Percentiles rank a stretch among this genome's conserved stretches.
These are phyloP conservation scores for Gynochthodes officinalis DNA, from an alignment of 257 asterid species.

Conservation along the genomic window DNA sequence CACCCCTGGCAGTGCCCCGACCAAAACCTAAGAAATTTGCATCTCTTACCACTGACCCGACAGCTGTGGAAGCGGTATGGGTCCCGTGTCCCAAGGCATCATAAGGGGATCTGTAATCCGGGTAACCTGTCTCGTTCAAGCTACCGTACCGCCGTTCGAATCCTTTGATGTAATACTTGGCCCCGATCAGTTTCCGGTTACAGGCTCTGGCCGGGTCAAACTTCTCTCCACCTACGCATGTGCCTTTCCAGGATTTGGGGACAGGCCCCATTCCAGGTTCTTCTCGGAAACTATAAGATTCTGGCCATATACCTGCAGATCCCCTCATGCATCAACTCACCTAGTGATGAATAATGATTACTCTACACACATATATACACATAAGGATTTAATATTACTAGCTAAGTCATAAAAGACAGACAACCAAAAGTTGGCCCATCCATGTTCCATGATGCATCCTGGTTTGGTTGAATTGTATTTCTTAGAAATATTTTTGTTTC, in stretches of 20 bases:
- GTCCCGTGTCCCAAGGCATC: conserved; percentile 64
- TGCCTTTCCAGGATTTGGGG: conserved; percentile 55
- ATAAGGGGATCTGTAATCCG: conserved; percentile 46
- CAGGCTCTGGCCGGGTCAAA: conserved; percentile 41
- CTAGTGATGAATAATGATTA: not conserved
- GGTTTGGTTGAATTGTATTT: not conserved
- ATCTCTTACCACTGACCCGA: conserved; percentile 33
- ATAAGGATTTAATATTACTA: too few species aligned
- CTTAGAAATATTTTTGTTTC: not conserved
- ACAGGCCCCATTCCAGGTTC: conserved; percentile 42
- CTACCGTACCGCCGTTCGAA: conserved; percentile 36
- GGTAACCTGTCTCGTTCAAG: conserved; percentile 16
- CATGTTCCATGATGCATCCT: not conserved
- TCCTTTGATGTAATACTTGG: conserved; percentile 44
- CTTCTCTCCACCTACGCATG: conserved; percentile 41
- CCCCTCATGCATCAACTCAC: not conserved
- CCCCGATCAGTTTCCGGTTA: conserved; percentile 60
- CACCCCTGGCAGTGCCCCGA: conserved; percentile 52
- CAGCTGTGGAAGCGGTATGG: conserved; percentile 63
- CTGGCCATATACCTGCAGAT: conserved; percentile 62
- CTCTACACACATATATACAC: not conserved
- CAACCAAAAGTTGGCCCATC: too few species aligned
- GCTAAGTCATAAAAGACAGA: not conserved
- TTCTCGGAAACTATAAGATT: conserved; percentile 52
- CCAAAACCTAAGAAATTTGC: conserved; percentile 37